A percentile compares a stretch with the other conserved stretches of the same genome.
phyloP scores from a whole-genome alignment of 169 alveolate genomes.

The Prorocentrum cordatum region DNA sequence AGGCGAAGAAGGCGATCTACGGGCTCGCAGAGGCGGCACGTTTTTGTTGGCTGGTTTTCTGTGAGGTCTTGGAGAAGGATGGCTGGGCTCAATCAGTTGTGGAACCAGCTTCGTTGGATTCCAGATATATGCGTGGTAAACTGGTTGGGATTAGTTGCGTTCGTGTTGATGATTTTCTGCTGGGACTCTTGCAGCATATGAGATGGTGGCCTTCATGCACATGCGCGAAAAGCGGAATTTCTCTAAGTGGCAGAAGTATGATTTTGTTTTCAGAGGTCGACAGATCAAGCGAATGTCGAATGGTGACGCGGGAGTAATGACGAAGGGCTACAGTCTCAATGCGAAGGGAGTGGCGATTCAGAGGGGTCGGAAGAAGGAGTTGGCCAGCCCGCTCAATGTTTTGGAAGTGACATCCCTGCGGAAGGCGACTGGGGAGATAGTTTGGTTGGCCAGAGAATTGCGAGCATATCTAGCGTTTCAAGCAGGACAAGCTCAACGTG shows the following conservation, averaged over 20 bases:
- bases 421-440: background rate
- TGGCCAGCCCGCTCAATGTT: background rate
- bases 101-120: too few relatives aligned
- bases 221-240: background rate
- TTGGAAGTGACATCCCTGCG: background rate
- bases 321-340: background rate
- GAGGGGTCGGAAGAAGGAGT: background rate
- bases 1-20: too few relatives aligned
- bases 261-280: background rate
- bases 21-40: too few relatives aligned
- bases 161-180: too few relatives aligned
- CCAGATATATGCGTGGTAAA: too few relatives aligned
- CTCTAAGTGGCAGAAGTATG: background rate
- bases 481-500: background rate
- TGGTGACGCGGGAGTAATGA: background rate
- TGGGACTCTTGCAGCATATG: too few relatives aligned
- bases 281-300: background rate
- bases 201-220: background rate
- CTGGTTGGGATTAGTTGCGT: too few relatives aligned
- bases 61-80: too few relatives aligned
- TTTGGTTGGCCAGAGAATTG: background rate
- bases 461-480: background rate
- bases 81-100: too few relatives aligned
- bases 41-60: too few relatives aligned
- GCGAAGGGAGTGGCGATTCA: background rate